A percentile compares a stretch with the other conserved stretches of the same genome.
These are phyloP conservation scores for Otatea glauca DNA, from an alignment of 176 grass and related monocot genomes.

Conservation along the genomic window DNA sequence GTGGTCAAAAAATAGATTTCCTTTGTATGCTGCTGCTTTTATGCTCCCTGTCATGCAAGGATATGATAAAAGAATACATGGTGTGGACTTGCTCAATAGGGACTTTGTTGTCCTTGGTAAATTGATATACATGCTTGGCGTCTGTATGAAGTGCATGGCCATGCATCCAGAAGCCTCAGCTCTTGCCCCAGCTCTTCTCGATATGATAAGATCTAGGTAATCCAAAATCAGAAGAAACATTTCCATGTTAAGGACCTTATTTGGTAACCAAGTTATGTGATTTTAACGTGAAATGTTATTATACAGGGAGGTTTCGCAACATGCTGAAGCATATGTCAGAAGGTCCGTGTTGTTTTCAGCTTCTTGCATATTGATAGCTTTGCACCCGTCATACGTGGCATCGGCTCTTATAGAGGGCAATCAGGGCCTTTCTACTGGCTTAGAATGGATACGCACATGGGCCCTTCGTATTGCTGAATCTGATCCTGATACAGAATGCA, in stretches of 20 bases:
- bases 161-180: conserved; percentile 95
- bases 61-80: conserved; percentile 84
- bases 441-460: conserved; percentile 93
- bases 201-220: conserved; percentile 92
- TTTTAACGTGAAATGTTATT: conserved; percentile 29
- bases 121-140: conserved; percentile 95
- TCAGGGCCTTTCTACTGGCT: conserved; percentile 69
- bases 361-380: conserved; percentile 81
- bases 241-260: conserved; percentile 9
- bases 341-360: conserved; percentile 88
- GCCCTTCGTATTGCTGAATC: conserved; percentile 77
- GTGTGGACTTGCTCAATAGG: conserved; percentile 76
- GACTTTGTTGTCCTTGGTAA: conserved; percentile 95
- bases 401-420: conserved; percentile 87
- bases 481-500: conserved; percentile 84
- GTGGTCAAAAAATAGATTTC: conserved; percentile 81
- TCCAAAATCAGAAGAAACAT: conserved; percentile 27
- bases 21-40: conserved; percentile 93
- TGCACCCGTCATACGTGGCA: conserved; percentile 86
- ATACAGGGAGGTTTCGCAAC: conserved; percentile 69
- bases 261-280: not conserved
- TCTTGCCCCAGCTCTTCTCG: conserved; percentile 85
- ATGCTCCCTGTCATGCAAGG: conserved; percentile 96
- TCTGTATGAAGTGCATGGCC: conserved; percentile 86
- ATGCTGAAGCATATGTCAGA: conserved; percentile 95